phyloP scores from a whole-genome alignment of 2,329 filamentous ascomycete genomes.

The Torrubiellomyces zombiae region DNA sequence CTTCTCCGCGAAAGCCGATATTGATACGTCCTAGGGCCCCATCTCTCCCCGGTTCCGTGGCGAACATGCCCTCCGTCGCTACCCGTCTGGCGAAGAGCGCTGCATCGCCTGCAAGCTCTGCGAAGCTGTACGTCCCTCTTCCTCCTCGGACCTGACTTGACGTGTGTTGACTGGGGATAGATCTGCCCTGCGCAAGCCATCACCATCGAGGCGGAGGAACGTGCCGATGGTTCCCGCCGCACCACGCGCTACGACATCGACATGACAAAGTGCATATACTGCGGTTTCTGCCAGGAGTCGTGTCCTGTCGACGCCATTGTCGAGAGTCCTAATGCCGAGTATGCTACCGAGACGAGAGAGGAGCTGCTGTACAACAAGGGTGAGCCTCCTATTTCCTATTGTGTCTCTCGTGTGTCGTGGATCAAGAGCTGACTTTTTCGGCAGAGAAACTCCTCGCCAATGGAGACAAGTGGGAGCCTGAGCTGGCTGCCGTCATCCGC shows the following conservation, averaged over 20 bases:
- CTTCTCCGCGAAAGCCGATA: slow-evolving; percentile 1
- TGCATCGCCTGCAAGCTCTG: slow-evolving; percentile 99
- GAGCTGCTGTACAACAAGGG: slow-evolving; percentile 94
- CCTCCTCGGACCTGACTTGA: neutral
- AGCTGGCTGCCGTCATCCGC: slow-evolving; percentile 79
- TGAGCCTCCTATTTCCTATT: slow-evolving; percentile 14
- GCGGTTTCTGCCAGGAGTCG: slow-evolving; percentile 96
- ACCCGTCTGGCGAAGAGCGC: slow-evolving; percentile 93
- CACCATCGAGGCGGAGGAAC: slow-evolving; percentile 97
- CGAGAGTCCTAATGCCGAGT: slow-evolving; percentile 46
- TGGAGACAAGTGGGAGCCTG: slow-evolving; percentile 95
- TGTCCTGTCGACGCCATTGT: slow-evolving; percentile 91
- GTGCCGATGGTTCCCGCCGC: slow-evolving; percentile 83
- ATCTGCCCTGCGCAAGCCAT: slow-evolving; percentile 97
- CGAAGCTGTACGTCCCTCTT: slow-evolving; percentile 48
- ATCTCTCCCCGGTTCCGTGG: slow-evolving; percentile 97
- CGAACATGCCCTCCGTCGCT: slow-evolving; percentile 89
- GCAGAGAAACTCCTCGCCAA: slow-evolving; percentile 71
- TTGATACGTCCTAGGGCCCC: slow-evolving; percentile 44
- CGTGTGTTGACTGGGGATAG: slow-evolving; percentile 13
- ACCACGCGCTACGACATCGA: slow-evolving; percentile 98
- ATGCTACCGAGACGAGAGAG: slow-evolving; percentile 57
- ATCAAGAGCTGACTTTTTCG: neutral
- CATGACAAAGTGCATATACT: slow-evolving; percentile 99
- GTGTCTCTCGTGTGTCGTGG: neutral